Base-by-base conservation (phyloP, 2,329 filamentous ascomycete species). In the Penicillium frequentans region DNA sequence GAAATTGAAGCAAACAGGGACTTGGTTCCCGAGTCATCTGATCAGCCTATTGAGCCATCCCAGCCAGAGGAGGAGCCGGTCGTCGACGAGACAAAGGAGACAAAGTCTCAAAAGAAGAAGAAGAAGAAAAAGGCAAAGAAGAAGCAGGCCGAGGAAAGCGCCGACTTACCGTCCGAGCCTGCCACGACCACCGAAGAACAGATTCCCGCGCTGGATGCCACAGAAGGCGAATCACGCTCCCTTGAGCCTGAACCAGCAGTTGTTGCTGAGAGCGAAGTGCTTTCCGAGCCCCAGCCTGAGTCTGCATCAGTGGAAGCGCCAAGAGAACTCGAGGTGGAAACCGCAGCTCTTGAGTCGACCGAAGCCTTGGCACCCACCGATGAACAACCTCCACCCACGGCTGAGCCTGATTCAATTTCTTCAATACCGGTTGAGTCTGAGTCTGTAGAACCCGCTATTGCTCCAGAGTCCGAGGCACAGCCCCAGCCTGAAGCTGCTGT, bases 131-230 rank as follows among this genome's bases (percentile, higher is more conserved):
- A 47, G 42, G 26, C 42, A 11, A 45, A 53, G 43, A 53, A 53
- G 50, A 45, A 53, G 43, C 39, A 44, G 14, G 50, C 42, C 11
- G 42, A 45, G n/a, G 29, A 37, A 27, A 46, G 10, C 19, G 27
- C 26, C 14, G 42, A 50, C n/a, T 7, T 39, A 5, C 16, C 33
- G 27, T 37, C 33, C 8, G 48, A 26, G 21, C 52, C 52, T 50
- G 67, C 69, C 10, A 7, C 11, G 21, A 24, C 37, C 24, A 10
- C 35, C 9, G 58, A 58, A 13, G 59, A 64, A 23, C 27, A 62
- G 5, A 35, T n/a, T 5, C 8, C 46, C 14, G n/a, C 23, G n/a
- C 42, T 19, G 6, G 59, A 61, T 24, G 23, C 14, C 13, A 16
- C 35, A 19, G 47, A 51, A 31, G 43, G 10, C 5, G 53, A 52